A percentile compares a stretch with the other conserved stretches of the same genome.
These are phyloP conservation scores for Suillus subalutaceus DNA, from an alignment of 768 basidiomycete species.

Conservation along the genomic window DNA sequence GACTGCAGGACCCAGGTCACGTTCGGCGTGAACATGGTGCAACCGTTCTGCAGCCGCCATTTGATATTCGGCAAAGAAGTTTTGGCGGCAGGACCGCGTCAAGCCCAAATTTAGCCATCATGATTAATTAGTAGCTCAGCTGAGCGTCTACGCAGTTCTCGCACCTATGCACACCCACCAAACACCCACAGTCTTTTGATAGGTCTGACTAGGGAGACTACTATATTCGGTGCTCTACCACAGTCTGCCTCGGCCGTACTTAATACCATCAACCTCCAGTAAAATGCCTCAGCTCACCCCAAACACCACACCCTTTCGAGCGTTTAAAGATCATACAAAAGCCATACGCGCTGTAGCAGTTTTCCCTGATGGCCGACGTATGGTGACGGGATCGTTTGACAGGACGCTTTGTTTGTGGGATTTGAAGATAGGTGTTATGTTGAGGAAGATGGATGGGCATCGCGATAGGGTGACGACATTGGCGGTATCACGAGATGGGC, in stretches of 20 bases:
- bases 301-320: neutral
- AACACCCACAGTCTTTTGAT: too few relatives aligned
- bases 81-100: too few relatives aligned
- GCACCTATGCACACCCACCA: too few relatives aligned
- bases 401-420: slow-evolving; percentile 3
- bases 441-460: slow-evolving; percentile 43
- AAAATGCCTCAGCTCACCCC: neutral
- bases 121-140: too few relatives aligned
- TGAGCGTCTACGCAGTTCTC: too few relatives aligned
- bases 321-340: neutral
- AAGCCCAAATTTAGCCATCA: too few relatives aligned
- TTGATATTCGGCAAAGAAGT: too few relatives aligned
- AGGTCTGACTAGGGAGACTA: too few relatives aligned
- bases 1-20: too few relatives aligned
- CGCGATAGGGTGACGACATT: slow-evolving; percentile 41
- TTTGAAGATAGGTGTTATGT: neutral
- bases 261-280: neutral
- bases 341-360: neutral
- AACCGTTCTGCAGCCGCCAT: too few relatives aligned
- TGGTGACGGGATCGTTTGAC: neutral
- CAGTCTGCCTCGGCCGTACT: neutral
- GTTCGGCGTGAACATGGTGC: too few relatives aligned
- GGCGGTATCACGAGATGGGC: slow-evolving; percentile 1
- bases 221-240: neutral
- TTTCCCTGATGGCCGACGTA: neutral